A percentile compares a stretch with the other conserved stretches of the same genome.
These are phyloP conservation scores for Tephrocybe sp. DNA, from an alignment of 768 basidiomycete species.

Conservation along the genomic window DNA sequence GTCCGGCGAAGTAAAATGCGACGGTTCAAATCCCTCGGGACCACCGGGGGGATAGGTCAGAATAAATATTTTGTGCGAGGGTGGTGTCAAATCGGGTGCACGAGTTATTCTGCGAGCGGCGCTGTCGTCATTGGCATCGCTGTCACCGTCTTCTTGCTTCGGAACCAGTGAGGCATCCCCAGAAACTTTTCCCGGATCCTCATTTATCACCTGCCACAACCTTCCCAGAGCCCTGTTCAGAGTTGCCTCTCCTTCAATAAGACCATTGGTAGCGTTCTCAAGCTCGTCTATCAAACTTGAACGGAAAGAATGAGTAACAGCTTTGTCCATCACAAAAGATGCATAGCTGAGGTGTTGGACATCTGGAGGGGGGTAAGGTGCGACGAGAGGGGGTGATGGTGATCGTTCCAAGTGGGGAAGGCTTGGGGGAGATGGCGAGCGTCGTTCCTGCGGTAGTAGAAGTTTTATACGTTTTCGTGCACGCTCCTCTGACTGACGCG, in stretches of 20 bases:
- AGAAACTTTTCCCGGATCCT: slow-evolving; percentile 52
- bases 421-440: slow-evolving; percentile 70
- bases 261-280: slow-evolving; percentile 77
- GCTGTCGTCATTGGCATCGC: slow-evolving; percentile 44
- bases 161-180: slow-evolving; percentile 48
- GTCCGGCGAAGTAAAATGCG: slow-evolving; percentile 64
- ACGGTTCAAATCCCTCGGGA: slow-evolving; percentile 52
- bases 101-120: slow-evolving; percentile 46
- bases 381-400: slow-evolving; percentile 70
- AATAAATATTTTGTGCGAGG: slow-evolving; percentile 69
- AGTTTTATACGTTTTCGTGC: slow-evolving; percentile 78
- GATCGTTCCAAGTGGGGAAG: slow-evolving; percentile 78
- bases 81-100: slow-evolving; percentile 66
- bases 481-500: slow-evolving; percentile 72
- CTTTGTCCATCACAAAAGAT: slow-evolving; percentile 84
- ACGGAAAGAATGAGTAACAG: slow-evolving; percentile 82
- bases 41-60: slow-evolving; percentile 46
- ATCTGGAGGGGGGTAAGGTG: slow-evolving; percentile 73
- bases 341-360: slow-evolving; percentile 74
- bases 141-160: slow-evolving; percentile 70
- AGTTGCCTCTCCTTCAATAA: slow-evolving; percentile 80
- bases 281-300: slow-evolving; percentile 77
- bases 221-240: slow-evolving; percentile 75
- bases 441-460: slow-evolving; percentile 58
- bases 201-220: slow-evolving; percentile 80